Evolutionary conservation across 192 early-diverging fungal genomes (phyloP).

Genomic region (Radiomyces spectabilis): DNA sequence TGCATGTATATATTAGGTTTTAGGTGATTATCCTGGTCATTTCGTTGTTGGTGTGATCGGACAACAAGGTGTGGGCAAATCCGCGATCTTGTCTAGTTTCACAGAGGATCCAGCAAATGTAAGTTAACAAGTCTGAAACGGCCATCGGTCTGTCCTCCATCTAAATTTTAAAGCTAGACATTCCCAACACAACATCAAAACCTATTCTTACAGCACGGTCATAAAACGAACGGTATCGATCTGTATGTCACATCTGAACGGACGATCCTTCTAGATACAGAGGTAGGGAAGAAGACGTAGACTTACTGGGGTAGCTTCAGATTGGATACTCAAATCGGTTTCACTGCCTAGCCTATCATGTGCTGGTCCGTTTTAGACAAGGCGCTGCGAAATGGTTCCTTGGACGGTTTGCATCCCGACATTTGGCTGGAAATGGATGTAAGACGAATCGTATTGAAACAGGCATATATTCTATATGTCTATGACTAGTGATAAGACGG

Average conservation of each 20-base stretch:
- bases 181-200: conserved; percentile 29
- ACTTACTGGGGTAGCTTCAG: no score
- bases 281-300: conserved; percentile 1
- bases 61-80: conserved; percentile 59
- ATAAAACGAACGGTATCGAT: conserved; percentile 51
- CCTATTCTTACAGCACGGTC: conserved; percentile 26
- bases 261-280: conserved; percentile 52
- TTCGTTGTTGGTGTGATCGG: conserved; percentile 64
- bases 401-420: conserved; percentile 31
- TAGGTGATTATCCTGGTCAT: conserved; percentile 58
- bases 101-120: conserved; percentile 20
- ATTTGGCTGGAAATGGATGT: conserved; percentile 36
- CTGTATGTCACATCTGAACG: conserved; percentile 60
- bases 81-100: conserved; percentile 49
- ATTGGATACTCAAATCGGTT: no score
- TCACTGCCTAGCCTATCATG: conserved; percentile 37
- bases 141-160: not conserved
- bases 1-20: conserved; percentile 11
- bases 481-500: no score
- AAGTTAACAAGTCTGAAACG: not conserved
- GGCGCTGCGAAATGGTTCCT: conserved; percentile 24
- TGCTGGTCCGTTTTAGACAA: conserved; percentile 37
- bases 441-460: not conserved
- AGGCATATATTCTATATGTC: not conserved
- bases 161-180: not conserved